phyloP scores from a whole-genome alignment of 73 alveolate genomes.

The Diophrys sp. region DNA sequence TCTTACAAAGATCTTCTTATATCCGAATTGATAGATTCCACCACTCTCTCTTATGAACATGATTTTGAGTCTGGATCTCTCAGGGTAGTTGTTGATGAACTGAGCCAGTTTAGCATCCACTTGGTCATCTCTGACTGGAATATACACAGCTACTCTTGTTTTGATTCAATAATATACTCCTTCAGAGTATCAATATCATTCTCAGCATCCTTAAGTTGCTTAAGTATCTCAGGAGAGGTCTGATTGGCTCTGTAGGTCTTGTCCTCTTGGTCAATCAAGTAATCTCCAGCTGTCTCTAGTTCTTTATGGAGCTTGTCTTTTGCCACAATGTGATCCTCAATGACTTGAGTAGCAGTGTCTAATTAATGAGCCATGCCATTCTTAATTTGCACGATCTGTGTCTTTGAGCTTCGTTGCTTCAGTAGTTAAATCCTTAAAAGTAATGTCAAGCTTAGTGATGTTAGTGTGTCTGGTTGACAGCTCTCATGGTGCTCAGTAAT shows the following conservation, averaged over 20 bases:
- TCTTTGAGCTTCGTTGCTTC: conserved; percentile 26
- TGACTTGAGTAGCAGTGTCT: neutral
- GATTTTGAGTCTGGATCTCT: conserved; percentile 52
- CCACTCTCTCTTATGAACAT: conserved; percentile 71
- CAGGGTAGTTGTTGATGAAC: conserved; percentile 68
- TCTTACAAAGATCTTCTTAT: conserved; percentile 10
- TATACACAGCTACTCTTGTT: conserved; percentile 55
- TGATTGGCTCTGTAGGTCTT: conserved; percentile 48
- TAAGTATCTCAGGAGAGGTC: conserved; percentile 45
- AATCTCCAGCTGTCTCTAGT: conserved; percentile 41
- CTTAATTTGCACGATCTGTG: conserved; percentile 13
- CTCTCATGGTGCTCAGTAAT: conserved; percentile 13
- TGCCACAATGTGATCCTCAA: conserved; percentile 23
- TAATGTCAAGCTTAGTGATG: conserved; percentile 18
- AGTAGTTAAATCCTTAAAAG: conserved; percentile 23
- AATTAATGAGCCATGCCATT: conserved; percentile 19
- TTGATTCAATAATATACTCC: conserved; percentile 58
- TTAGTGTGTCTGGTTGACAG: conserved; percentile 14
- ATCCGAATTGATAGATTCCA: conserved; percentile 54
- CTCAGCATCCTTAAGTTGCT: conserved; percentile 54
- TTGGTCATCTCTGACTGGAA: conserved; percentile 67
- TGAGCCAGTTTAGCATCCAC: conserved; percentile 64
- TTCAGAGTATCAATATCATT: conserved; percentile 55
- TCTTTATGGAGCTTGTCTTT: conserved; percentile 49
- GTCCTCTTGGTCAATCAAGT: conserved; percentile 50